phyloP scores from a whole-genome alignment of 306 rosid genomes.

The Abrus precatorius region DNA sequence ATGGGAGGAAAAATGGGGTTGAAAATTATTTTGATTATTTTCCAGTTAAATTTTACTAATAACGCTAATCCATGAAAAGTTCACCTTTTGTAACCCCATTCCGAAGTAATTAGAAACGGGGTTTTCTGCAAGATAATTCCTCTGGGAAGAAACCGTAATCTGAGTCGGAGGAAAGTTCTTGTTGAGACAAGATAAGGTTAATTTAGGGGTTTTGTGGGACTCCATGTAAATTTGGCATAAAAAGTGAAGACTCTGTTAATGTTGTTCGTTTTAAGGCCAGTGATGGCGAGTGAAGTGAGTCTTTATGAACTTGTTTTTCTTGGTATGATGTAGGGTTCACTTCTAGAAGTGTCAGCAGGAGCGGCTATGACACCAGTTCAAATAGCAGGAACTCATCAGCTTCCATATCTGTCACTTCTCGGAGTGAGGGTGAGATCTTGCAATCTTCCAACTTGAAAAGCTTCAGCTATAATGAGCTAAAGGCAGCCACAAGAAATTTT shows the following conservation, averaged over 20 bases:
- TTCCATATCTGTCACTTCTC: constrained; percentile 68
- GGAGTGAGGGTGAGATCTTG: constrained; percentile 87
- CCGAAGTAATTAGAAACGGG: background rate
- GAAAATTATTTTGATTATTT: constrained; percentile 7
- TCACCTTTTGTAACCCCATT: background rate
- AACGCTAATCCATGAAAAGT: background rate
- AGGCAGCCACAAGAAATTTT: constrained; percentile 83
- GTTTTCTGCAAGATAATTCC: constrained; percentile 10
- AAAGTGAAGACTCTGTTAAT: constrained; percentile 16
- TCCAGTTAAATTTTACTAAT: background rate
- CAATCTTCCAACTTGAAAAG: constrained; percentile 75
- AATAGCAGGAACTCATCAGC: constrained; percentile 72
- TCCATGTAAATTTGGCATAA: constrained; percentile 30
- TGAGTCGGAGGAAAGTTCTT: constrained; percentile 24
- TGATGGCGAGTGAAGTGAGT: constrained; percentile 28
- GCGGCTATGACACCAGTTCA: constrained; percentile 60
- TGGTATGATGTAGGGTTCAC: constrained; percentile 65
- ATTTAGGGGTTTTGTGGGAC: constrained; percentile 34
- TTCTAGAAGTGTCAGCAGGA: constrained; percentile 71
- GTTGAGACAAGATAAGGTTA: constrained; percentile 10
- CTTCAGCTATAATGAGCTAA: constrained; percentile 74
- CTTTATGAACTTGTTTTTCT: constrained; percentile 36
- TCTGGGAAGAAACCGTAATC: background rate
- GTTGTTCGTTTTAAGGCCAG: constrained; percentile 33
- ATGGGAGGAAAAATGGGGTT: constrained; percentile 7